Evolutionary conservation across 2,329 filamentous ascomycete species (phyloP), one percentile per base, ranked within the genome.

Genomic region (Chrysoporthe puriensis): DNA sequence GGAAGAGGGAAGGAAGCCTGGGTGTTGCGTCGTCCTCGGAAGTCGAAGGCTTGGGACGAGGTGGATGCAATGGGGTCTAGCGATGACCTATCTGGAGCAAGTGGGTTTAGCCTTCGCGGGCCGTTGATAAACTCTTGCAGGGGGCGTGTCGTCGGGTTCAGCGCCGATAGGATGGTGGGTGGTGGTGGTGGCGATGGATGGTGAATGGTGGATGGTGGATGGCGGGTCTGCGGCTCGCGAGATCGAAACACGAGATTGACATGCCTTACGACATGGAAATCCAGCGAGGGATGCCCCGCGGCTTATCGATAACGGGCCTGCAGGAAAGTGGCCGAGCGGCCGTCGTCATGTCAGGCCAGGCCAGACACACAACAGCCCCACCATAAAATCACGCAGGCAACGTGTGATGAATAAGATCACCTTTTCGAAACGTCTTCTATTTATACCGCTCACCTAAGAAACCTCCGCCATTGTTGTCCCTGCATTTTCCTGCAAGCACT

Each of bases 311-410:
- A 18, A 14, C 13, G 7, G 32, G 54, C 48, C 62, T 26, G 62
- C 2, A 42, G 43, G 50, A 67, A 52, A 26, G 4, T 64, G 48
- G 46, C 64, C 11, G 60, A 48, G 26, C 56, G 44, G 60, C 60
- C 57, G 62, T 18, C 61, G 50, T 63, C 61, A 63, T 63, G 46
- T 63, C 61, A 63, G 21, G 59, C 21, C 59, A 67, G 36, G 16
- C 54, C 54, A 40, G 34, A 8, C 34, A 8, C 34, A 16, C 36
- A 59, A 44, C 40, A 65, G 63, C 68, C 68, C 68, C 68, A 68
- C 68, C 63, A 69, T 56, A 63, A 69, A 69, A 69, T 69, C 65
- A 69, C 68, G 67, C 68, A 68, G 54, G 43, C 63, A 43, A 67
- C 65, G 62, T 58, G 62, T 67, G 62, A 66, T 63, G 43, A 43